Conservation (phyloP, 1,284 basidiomycete species). For the Malassezia brasiliensis region DNA sequence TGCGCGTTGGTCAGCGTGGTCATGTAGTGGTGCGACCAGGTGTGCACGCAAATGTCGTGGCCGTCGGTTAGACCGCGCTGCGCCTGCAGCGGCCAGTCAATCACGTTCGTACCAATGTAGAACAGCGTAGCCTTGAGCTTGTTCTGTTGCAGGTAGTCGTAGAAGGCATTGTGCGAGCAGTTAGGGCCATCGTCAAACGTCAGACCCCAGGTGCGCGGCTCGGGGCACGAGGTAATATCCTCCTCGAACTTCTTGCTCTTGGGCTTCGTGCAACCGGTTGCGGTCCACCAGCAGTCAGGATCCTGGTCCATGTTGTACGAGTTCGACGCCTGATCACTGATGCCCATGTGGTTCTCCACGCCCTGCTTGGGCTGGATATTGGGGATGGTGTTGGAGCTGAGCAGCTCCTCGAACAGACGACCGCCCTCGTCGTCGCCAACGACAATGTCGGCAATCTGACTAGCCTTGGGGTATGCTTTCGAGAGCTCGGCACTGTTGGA, state of each 20-base stretch:
- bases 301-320: constrained; percentile 22
- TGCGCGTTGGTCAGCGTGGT: constrained; percentile 52
- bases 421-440: constrained; percentile 3
- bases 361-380: constrained; percentile 20
- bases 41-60: constrained; percentile 40
- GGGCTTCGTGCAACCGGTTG: constrained; percentile 37
- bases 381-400: constrained; percentile 10
- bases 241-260: constrained; percentile 34
- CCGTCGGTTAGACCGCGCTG: constrained; percentile 50
- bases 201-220: constrained; percentile 53
- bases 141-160: constrained; percentile 51
- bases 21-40: constrained; percentile 52
- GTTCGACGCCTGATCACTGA: constrained; percentile 14
- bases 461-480: constrained; percentile 28
- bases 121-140: constrained; percentile 54
- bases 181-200: constrained; percentile 53
- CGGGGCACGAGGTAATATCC: constrained; percentile 50
- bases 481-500: background rate
- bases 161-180: constrained; percentile 53
- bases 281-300: constrained; percentile 46
- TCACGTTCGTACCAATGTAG: constrained; percentile 53
- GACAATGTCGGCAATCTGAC: constrained; percentile 15
- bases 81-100: constrained; percentile 55
- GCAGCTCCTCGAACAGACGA: constrained; percentile 14
- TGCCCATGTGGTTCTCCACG: constrained; percentile 27